phyloP scores from a whole-genome alignment of 768 basidiomycete genomes.

The Macrolepiota albuminosa region DNA sequence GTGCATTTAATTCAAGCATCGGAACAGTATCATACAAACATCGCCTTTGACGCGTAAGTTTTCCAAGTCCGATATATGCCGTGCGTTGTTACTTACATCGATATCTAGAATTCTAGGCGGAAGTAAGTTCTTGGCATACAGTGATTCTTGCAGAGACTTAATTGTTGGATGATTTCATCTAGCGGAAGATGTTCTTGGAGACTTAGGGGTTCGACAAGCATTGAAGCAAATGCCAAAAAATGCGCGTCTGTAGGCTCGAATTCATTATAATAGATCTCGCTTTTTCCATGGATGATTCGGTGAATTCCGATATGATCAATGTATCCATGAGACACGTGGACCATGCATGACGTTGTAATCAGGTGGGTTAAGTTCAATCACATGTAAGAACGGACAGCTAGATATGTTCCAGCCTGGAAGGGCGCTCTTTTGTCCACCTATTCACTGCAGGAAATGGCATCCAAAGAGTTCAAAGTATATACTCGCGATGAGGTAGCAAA shows the following conservation, averaged over 20 bases:
- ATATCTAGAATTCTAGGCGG: constrained; percentile 20
- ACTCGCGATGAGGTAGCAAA: constrained; percentile 40
- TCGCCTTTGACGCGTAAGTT: constrained; percentile 22
- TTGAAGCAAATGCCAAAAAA: constrained; percentile 51
- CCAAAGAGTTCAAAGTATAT: constrained; percentile 32
- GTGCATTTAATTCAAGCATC: neutral
- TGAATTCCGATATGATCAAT: neutral
- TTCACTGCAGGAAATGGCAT: constrained; percentile 20
- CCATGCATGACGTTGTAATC: neutral
- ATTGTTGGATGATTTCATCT: neutral
- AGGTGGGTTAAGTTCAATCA: constrained; percentile 4
- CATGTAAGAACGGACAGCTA: constrained; percentile 3
- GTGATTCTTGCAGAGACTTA: neutral
- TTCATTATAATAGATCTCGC: neutral
- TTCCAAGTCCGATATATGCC: neutral
- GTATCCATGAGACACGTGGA: neutral
- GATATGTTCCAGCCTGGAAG: neutral
- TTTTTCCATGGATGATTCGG: neutral
- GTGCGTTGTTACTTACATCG: neutral
- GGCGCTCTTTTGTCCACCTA: neutral
- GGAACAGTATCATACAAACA: constrained; percentile 20
- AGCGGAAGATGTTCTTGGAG: constrained; percentile 57
- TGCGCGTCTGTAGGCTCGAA: constrained; percentile 34
- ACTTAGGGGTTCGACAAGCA: constrained; percentile 57
- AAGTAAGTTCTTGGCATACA: constrained; percentile 11